phyloP scores from a whole-genome alignment of 345 rosid species.

The Ceriops zippeliana region DNA sequence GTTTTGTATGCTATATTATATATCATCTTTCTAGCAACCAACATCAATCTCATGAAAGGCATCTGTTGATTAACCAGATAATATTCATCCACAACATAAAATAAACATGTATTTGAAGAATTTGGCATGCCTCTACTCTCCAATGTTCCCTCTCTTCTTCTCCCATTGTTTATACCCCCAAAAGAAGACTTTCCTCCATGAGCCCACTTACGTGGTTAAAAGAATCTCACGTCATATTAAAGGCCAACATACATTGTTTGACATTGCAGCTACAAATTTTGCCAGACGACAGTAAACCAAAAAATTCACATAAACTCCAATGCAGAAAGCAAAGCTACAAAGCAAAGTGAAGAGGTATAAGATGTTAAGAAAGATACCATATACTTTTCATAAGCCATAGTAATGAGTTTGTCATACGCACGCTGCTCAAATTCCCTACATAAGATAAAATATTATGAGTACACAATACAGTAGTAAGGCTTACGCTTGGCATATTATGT shows the following conservation, averaged over 20 bases:
- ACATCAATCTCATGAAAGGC: too few species aligned
- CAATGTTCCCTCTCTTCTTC: too few species aligned
- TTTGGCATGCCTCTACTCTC: too few species aligned
- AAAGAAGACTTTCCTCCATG: too few species aligned
- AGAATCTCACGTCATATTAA: neutral
- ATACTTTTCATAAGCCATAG: slow-evolving; percentile 81
- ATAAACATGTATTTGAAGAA: too few species aligned
- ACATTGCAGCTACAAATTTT: neutral
- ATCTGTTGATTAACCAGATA: too few species aligned
- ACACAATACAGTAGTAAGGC: slow-evolving; percentile 12
- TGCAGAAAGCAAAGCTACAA: neutral
- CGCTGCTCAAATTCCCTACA: slow-evolving; percentile 67
- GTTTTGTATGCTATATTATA: too few species aligned
- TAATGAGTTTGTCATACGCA: slow-evolving; percentile 72
- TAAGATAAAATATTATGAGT: slow-evolving; percentile 11
- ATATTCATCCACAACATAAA: too few species aligned
- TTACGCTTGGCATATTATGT: slow-evolving; percentile 6
- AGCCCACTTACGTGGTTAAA: too few species aligned
- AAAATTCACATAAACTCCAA: neutral
- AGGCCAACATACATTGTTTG: neutral
- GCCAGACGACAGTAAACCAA: neutral
- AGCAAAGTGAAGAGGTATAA: neutral
- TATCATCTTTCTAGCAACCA: too few species aligned
- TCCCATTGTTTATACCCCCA: too few species aligned
- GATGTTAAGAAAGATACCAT: slow-evolving; percentile 41